phyloP scores from a whole-genome alignment of 345 rosid genomes.

The Aurinia saxatilis region DNA sequence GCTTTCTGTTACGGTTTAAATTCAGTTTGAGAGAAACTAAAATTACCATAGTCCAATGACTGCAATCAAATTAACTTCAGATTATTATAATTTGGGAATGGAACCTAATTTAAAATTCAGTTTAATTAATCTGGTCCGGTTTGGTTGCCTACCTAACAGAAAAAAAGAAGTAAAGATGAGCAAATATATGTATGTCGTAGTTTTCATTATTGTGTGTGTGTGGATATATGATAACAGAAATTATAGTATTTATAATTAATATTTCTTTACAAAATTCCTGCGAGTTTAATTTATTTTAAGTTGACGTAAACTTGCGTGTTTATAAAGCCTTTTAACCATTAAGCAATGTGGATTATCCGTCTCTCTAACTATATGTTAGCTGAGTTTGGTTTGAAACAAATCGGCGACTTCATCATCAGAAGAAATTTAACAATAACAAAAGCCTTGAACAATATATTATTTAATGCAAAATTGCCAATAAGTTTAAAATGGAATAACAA shows the following conservation, averaged over 20 bases:
- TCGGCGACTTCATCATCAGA: neutral
- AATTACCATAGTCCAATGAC: neutral
- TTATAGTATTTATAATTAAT: neutral
- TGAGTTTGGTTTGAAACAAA: constrained; percentile 24
- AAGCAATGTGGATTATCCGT: constrained; percentile 11
- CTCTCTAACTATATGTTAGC: constrained; percentile 20
- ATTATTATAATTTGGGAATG: neutral
- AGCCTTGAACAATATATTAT: neutral
- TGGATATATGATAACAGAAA: constrained; percentile 1
- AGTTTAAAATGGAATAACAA: neutral
- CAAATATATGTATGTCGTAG: neutral
- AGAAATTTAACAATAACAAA: neutral
- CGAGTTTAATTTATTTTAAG: neutral
- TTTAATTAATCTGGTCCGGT: neutral
- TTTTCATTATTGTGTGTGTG: no score
- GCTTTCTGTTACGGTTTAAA: neutral
- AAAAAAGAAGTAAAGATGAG: neutral
- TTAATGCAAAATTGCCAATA: neutral
- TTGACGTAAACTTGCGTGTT: constrained; percentile 21
- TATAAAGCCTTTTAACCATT: neutral
- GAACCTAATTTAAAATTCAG: neutral
- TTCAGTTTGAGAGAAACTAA: neutral
- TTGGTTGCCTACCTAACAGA: constrained; percentile 16
- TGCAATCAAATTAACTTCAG: neutral
- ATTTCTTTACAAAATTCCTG: neutral